These are phyloP conservation scores for Psilocybe sp. DNA, from an alignment of 768 basidiomycete species.

Conservation along the genomic window DNA sequence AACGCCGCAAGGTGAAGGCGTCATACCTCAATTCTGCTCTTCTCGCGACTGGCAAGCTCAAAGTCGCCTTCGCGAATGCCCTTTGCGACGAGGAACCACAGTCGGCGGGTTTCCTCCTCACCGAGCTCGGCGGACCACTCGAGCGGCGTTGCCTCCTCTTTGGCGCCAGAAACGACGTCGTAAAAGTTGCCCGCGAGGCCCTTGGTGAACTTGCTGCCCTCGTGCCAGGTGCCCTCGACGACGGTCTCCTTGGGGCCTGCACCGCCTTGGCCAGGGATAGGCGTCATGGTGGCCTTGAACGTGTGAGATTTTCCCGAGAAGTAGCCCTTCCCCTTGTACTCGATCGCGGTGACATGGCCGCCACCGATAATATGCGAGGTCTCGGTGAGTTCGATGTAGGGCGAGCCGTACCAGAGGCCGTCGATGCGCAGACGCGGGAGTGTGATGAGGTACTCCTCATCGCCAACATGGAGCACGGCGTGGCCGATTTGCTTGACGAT, in stretches of 20 bases:
- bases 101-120: slow-evolving; percentile 83
- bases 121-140: slow-evolving; percentile 57
- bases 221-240: slow-evolving; percentile 82
- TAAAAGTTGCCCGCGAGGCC: slow-evolving; percentile 61
- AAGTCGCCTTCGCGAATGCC: slow-evolving; percentile 92
- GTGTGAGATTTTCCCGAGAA: slow-evolving; percentile 90
- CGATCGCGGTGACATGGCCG: slow-evolving; percentile 52
- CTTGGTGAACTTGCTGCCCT: slow-evolving; percentile 52
- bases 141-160: slow-evolving; percentile 70
- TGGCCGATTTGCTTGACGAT: slow-evolving; percentile 96
- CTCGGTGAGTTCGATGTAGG: slow-evolving; percentile 89
- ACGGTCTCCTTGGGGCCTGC: slow-evolving; percentile 42
- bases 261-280: slow-evolving; percentile 38
- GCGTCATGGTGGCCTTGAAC: slow-evolving; percentile 80
- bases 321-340: slow-evolving; percentile 97
- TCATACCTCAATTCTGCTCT: slow-evolving; percentile 84
- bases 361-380: slow-evolving; percentile 68
- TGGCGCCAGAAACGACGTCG: slow-evolving; percentile 60
- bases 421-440: slow-evolving; percentile 91
- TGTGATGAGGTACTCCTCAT: slow-evolving; percentile 78
- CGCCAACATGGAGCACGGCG: slow-evolving; percentile 70
- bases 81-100: slow-evolving; percentile 86
- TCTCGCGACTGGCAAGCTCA: slow-evolving; percentile 85
- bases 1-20: not conserved
- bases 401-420: slow-evolving; percentile 87